phyloP scores from a whole-genome alignment of 108 stramenopile genomes.

The Nitzschia putrida region DNA sequence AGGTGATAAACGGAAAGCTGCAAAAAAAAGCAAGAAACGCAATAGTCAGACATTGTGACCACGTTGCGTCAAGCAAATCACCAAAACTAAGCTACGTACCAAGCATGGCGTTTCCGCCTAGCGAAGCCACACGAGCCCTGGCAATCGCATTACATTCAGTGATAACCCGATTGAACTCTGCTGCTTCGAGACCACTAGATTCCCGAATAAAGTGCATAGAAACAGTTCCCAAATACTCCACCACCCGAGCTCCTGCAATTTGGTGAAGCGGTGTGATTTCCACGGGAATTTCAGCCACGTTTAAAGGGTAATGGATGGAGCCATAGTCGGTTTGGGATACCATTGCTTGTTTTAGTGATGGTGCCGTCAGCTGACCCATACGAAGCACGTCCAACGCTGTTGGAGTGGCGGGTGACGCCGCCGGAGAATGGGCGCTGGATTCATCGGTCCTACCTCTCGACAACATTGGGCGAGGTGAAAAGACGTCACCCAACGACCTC shows the following conservation, averaged over 20 bases:
- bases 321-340: background rate
- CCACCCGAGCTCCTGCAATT: conserved; percentile 67
- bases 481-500: conserved; percentile 20
- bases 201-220: conserved; percentile 92
- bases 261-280: conserved; percentile 77
- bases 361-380: conserved; percentile 10
- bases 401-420: conserved; percentile 10
- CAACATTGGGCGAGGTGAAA: conserved; percentile 24
- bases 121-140: conserved; percentile 81
- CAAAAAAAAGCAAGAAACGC: background rate
- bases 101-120: conserved; percentile 92
- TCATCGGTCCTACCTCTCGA: conserved; percentile 30
- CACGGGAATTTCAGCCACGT: conserved; percentile 69
- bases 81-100: conserved; percentile 34
- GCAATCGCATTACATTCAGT: conserved; percentile 91
- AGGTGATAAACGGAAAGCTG: conserved; percentile 78
- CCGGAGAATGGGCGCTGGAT: too few relatives aligned
- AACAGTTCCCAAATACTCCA: conserved; percentile 79
- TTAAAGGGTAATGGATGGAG: conserved; percentile 26
- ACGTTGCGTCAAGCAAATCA: too few relatives aligned
- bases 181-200: conserved; percentile 76
- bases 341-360: conserved; percentile 24
- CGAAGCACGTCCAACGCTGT: conserved; percentile 18
- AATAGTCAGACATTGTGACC: background rate
- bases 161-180: conserved; percentile 84